Conservation (phyloP, 306 rosid species). For the Gynostemma pentaphyllum region DNA sequence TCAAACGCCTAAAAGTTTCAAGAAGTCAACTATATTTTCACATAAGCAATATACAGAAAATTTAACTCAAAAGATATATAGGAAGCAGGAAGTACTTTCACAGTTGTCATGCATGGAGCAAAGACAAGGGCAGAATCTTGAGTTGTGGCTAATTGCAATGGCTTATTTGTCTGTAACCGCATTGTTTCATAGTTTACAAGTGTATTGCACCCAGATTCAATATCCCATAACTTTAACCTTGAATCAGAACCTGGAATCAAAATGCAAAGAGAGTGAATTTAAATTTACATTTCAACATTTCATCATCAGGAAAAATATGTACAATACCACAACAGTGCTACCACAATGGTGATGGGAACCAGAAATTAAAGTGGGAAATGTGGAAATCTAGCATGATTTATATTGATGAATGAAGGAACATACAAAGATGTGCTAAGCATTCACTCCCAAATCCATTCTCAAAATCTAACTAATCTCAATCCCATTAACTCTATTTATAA, state of each 20-base stretch:
- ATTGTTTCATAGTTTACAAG: slow-evolving; percentile 85
- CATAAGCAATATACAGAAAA: not conserved
- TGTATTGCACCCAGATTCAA: slow-evolving; percentile 86
- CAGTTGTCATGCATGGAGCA: slow-evolving; percentile 93
- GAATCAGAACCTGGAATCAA: slow-evolving; percentile 76
- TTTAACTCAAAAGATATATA: not conserved
- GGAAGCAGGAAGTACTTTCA: slow-evolving; percentile 39
- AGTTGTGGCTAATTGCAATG: slow-evolving; percentile 79
- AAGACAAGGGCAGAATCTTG: slow-evolving; percentile 57
- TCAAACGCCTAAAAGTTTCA: slow-evolving; percentile 60
- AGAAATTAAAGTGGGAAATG: too few species aligned
- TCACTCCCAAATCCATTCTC: too few species aligned
- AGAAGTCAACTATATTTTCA: slow-evolving; percentile 6
- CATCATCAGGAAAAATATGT: too few species aligned
- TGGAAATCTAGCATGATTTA: too few species aligned
- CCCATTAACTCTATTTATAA: too few species aligned
- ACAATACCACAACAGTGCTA: not conserved
- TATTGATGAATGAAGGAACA: too few species aligned
- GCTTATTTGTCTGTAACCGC: slow-evolving; percentile 76
- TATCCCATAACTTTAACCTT: slow-evolving; percentile 86
- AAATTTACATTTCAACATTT: not conserved
- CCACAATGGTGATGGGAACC: too few species aligned
- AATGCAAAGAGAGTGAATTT: not conserved
- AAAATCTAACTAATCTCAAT: too few species aligned
- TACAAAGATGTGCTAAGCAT: too few species aligned